These are phyloP conservation scores for Cunninghamia lanceolata DNA, from an alignment of 75 land plant genomes.

Conservation along the genomic window DNA sequence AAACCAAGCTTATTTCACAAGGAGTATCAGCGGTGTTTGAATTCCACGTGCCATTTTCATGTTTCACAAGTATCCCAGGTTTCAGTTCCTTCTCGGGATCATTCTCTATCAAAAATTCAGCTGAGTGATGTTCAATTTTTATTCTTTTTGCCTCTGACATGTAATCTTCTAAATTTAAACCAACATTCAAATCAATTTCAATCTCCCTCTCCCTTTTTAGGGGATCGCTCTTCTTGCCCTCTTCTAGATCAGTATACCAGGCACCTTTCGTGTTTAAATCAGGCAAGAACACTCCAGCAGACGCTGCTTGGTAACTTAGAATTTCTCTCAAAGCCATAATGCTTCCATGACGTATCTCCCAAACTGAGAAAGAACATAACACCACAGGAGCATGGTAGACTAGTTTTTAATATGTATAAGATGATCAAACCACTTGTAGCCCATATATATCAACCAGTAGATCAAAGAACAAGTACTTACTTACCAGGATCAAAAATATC, in stretches of 20 bases:
- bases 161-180: conserved; percentile 32
- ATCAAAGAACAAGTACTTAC: conserved; percentile 17
- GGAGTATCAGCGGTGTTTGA: background rate
- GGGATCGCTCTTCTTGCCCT: background rate
- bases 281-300: conserved; percentile 68
- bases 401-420: background rate
- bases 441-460: background rate
- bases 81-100: background rate
- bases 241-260: conserved; percentile 16
- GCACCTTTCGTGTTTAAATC: conserved; percentile 38
- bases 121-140: conserved; percentile 38
- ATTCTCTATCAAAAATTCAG: background rate
- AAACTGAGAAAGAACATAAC: conserved; percentile 44
- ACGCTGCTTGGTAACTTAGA: conserved; percentile 79
- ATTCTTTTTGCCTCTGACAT: conserved; percentile 48
- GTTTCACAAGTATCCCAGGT: conserved; percentile 8
- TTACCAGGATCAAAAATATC: conserved; percentile 97
- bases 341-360: conserved; percentile 99
- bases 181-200: conserved; percentile 61
- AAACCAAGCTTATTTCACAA: conserved; percentile 17
- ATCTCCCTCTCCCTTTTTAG: conserved; percentile 49
- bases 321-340: conserved; percentile 98
- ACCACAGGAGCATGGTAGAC: background rate
- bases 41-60: conserved; percentile 21
- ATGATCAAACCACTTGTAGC: conserved; percentile 1